Evolutionary conservation across 2,329 filamentous ascomycete genomes (phyloP).

Genomic region (Lasiodiplodia gonubiensis): DNA sequence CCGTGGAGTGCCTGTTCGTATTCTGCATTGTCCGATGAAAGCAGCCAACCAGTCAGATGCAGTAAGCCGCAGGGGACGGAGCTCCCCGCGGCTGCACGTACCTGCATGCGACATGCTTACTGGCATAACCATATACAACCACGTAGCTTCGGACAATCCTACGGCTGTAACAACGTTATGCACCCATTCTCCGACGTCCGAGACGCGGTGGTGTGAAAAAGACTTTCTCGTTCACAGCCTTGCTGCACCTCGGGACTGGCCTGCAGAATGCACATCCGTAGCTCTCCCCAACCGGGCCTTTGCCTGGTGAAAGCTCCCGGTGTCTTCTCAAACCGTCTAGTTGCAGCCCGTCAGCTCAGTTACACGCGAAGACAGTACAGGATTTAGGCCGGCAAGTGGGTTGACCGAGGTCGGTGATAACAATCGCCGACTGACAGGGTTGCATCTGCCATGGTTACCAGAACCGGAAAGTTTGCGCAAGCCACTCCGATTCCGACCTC

Average conservation of each 20-base stretch:
- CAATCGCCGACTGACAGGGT: not conserved
- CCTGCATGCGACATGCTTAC: not conserved
- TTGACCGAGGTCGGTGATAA: not conserved
- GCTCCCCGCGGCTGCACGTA: not conserved
- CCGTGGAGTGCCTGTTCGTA: not conserved
- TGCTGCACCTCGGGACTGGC: not conserved
- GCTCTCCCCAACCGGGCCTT: not conserved
- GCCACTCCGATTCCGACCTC: not conserved
- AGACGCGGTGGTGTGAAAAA: not conserved
- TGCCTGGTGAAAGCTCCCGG: not conserved
- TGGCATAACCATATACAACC: not conserved
- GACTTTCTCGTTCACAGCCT: not conserved
- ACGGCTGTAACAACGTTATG: not conserved
- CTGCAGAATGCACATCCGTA: not conserved
- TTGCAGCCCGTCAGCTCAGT: not conserved
- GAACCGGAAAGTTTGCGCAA: not conserved
- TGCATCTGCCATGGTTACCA: not conserved
- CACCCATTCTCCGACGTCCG: not conserved
- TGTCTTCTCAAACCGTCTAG: not conserved
- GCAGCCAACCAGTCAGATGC: not conserved
- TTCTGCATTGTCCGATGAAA: not conserved
- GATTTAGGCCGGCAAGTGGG: not conserved
- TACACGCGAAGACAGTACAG: not conserved
- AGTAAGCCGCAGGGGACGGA: not conserved
- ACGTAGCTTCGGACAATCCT: not conserved